These are phyloP conservation scores for Miamiensis avidus DNA, from an alignment of 169 alveolate species.

Conservation along the genomic window DNA sequence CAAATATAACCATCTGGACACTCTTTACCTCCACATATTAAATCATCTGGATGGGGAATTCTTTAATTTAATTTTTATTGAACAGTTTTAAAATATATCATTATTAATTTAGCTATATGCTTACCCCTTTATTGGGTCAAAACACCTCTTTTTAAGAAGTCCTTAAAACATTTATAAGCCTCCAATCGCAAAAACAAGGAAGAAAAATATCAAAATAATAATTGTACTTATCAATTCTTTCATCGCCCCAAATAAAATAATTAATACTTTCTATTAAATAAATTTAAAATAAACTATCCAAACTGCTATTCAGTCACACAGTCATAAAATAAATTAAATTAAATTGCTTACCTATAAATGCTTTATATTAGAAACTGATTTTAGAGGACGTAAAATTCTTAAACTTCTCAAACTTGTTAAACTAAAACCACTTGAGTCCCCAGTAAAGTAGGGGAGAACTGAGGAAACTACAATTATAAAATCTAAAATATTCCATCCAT, in stretches of 20 bases:
- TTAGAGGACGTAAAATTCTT: slow-evolving; percentile 49
- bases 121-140: slow-evolving; percentile 20
- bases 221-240: slow-evolving; percentile 31
- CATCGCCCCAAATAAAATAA: slow-evolving; percentile 39
- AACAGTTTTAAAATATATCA: too few relatives aligned
- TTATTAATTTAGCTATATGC: too few relatives aligned
- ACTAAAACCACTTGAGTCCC: not conserved
- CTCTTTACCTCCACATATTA: slow-evolving; percentile 40
- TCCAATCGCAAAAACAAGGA: slow-evolving; percentile 51
- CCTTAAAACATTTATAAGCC: slow-evolving; percentile 47
- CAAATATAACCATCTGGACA: slow-evolving; percentile 62
- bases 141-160: slow-evolving; percentile 42
- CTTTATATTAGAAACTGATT: slow-evolving; percentile 37
- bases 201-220: slow-evolving; percentile 43
- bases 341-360: slow-evolving; percentile 27
- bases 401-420: slow-evolving; percentile 39
- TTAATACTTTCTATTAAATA: not conserved
- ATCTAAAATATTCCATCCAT: slow-evolving; percentile 85
- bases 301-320: too few relatives aligned
- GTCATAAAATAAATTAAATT: too few relatives aligned
- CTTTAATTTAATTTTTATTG: slow-evolving; percentile 1
- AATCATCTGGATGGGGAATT: slow-evolving; percentile 21
- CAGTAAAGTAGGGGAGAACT: slow-evolving; percentile 6
- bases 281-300: too few relatives aligned
- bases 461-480: slow-evolving; percentile 38